Percentiles rank a stretch among this genome's conserved stretches.
These are phyloP conservation scores for Bryum argenteum DNA, from an alignment of 225 moss, liverwort and hornwort species.

Conservation along the genomic window DNA sequence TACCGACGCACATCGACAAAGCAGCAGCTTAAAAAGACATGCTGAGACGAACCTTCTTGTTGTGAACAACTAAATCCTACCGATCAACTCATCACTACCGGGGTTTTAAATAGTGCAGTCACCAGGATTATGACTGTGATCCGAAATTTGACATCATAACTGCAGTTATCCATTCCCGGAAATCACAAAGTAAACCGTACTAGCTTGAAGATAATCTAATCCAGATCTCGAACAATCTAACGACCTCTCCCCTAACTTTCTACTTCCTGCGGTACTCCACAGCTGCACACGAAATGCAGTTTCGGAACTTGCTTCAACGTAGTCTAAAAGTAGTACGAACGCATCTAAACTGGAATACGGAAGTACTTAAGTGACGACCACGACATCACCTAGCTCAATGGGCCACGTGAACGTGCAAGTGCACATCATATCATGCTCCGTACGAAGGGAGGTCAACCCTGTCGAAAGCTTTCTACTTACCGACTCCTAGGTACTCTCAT, in stretches of 20 bases:
- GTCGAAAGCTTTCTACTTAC: background rate
- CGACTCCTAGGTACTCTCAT: background rate
- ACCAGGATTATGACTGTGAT: background rate
- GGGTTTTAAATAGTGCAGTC: background rate
- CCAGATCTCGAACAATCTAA: slow-evolving; percentile 10
- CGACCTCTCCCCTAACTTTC: background rate
- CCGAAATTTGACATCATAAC: background rate
- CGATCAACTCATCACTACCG: background rate
- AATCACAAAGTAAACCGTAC: background rate
- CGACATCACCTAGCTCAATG: slow-evolving; percentile 8
- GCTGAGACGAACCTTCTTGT: background rate
- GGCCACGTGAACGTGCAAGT: slow-evolving; percentile 5
- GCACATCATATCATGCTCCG: slow-evolving; percentile 16
- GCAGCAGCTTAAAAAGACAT: background rate
- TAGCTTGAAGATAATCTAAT: background rate
- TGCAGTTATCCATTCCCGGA: slow-evolving; percentile 1
- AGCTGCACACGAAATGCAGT: background rate
- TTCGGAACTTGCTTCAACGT: background rate
- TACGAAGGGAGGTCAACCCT: slow-evolving; percentile 23
- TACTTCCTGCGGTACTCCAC: background rate
- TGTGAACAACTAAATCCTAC: background rate
- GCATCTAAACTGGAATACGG: slow-evolving; percentile 10
- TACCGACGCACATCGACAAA: background rate
- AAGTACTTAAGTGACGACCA: slow-evolving; percentile 22
- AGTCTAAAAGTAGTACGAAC: slow-evolving; percentile 8